These are phyloP conservation scores for Nitzschia palea DNA, from an alignment of 108 stramenopile species.

Conservation along the genomic window DNA sequence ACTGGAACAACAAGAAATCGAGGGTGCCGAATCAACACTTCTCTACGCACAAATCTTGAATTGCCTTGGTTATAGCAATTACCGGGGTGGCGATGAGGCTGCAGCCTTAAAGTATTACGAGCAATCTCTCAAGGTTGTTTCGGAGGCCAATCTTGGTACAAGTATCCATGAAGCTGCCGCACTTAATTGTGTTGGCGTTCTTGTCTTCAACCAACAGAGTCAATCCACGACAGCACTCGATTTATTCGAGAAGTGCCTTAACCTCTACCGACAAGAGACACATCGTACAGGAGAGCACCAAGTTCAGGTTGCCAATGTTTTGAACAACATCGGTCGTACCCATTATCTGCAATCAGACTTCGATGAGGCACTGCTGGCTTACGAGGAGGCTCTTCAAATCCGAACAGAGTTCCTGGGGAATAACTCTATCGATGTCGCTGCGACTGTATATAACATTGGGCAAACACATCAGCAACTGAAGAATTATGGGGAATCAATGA, in stretches of 20 bases:
- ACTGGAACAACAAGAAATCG: not conserved
- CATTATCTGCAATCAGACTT: constrained; percentile 55
- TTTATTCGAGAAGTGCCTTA: constrained; percentile 38
- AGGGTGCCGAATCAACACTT: not conserved
- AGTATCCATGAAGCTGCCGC: constrained; percentile 23
- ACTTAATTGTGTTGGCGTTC: constrained; percentile 48
- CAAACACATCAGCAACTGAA: constrained; percentile 63
- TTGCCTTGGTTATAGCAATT: constrained; percentile 46
- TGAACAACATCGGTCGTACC: constrained; percentile 71
- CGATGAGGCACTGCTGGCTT: constrained; percentile 44
- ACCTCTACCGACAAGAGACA: constrained; percentile 26
- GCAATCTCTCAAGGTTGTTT: constrained; percentile 12
- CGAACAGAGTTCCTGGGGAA: constrained; percentile 43
- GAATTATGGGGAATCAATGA: constrained; percentile 43
- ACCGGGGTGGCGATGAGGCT: constrained; percentile 39
- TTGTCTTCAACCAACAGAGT: constrained; percentile 32
- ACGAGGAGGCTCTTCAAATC: constrained; percentile 47
- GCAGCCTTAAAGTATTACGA: constrained; percentile 34
- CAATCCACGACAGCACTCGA: constrained; percentile 32
- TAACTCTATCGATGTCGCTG: constrained; percentile 59
- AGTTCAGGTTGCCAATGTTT: constrained; percentile 50
- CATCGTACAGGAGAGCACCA: constrained; percentile 34
- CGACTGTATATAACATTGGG: constrained; percentile 70
- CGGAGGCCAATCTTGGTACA: not conserved
- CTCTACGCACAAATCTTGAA: constrained; percentile 6